Conservation (phyloP, 2,329 filamentous ascomycete genomes). For the Didymellaceae sp. region DNA sequence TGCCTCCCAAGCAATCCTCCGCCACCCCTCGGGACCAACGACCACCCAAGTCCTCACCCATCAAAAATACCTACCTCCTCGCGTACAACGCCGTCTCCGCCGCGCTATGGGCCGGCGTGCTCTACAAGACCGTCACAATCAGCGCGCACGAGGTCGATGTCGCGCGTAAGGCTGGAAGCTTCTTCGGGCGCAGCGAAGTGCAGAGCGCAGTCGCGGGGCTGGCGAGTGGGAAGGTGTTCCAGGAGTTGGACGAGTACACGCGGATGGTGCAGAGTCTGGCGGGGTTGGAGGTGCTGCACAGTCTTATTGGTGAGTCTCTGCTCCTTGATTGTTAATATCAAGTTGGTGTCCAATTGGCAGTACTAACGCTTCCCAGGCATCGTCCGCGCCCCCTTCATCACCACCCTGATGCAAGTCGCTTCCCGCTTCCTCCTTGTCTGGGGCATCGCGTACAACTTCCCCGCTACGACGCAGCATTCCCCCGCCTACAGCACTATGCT, state of each 20-base stretch:
- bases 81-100: constrained; percentile 84
- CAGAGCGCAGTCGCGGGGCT: constrained; percentile 25
- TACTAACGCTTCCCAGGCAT: constrained; percentile 62
- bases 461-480: constrained; percentile 63
- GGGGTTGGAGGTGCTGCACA: constrained; percentile 82
- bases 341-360: neutral
- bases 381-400: constrained; percentile 83
- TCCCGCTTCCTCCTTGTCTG: constrained; percentile 89
- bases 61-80: constrained; percentile 69
- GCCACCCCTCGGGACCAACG: constrained; percentile 8
- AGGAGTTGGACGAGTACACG: constrained; percentile 69
- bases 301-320: constrained; percentile 68
- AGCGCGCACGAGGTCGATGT: constrained; percentile 32
- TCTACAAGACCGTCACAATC: constrained; percentile 70
- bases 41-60: constrained; percentile 13
- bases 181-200: constrained; percentile 20
- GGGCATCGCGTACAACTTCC: constrained; percentile 79
- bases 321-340: neutral
- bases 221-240: constrained; percentile 61
- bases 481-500: constrained; percentile 79
- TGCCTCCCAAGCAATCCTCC: constrained; percentile 28
- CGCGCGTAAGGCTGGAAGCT: constrained; percentile 21
- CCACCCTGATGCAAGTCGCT: constrained; percentile 88
- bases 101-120: constrained; percentile 77
- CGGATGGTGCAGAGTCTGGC: constrained; percentile 86